These are phyloP conservation scores for Dianthus caryophyllus DNA, from an alignment of 148 eudicot species.

Conservation along the genomic window DNA sequence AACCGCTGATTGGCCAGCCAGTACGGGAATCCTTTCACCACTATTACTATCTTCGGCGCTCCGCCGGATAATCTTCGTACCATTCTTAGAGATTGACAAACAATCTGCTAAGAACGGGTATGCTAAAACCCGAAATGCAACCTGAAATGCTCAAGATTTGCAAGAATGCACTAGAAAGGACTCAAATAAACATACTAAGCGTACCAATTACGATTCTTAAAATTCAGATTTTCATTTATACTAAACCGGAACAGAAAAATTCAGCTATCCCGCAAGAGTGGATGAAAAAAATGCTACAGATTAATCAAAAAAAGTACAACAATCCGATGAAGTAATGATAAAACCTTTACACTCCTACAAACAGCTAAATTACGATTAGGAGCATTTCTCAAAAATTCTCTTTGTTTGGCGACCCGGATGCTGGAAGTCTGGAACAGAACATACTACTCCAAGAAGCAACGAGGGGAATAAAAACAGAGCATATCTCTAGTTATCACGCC, in stretches of 20 bases:
- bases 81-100: too few relatives aligned
- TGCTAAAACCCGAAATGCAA: too few relatives aligned
- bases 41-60: too few relatives aligned
- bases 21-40: too few relatives aligned
- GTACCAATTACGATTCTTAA: too few relatives aligned
- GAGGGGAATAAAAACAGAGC: background rate
- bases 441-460: background rate
- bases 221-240: background rate
- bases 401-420: background rate
- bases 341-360: constrained; percentile 29
- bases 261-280: background rate
- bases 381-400: constrained; percentile 12
- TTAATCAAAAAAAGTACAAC: constrained; percentile 12
- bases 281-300: constrained; percentile 15
- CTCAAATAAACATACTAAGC: too few relatives aligned
- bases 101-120: too few relatives aligned
- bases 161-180: too few relatives aligned
- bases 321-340: constrained; percentile 9
- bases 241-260: background rate
- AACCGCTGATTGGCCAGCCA: too few relatives aligned
- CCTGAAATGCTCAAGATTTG: too few relatives aligned
- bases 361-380: constrained; percentile 12
- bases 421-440: constrained; percentile 9
- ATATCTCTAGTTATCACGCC: constrained; percentile 53
- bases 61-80: too few relatives aligned